phyloP scores from a whole-genome alignment of 768 basidiomycete genomes.

The Boletus rubropictus region DNA sequence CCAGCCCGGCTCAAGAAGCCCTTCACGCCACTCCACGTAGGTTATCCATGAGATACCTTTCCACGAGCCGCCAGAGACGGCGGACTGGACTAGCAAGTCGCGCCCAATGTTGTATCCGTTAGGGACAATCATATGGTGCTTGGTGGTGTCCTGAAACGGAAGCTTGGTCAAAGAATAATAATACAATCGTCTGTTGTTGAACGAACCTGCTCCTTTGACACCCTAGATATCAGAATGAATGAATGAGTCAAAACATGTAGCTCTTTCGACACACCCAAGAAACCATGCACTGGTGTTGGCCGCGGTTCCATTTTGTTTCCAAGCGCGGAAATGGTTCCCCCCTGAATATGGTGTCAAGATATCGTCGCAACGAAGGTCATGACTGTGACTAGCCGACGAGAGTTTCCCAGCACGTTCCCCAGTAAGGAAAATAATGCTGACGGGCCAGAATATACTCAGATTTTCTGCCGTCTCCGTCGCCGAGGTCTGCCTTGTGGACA shows the following conservation, averaged over 20 bases:
- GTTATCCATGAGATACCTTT: constrained; percentile 69
- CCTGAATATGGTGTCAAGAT: constrained; percentile 35
- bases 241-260: not conserved
- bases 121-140: constrained; percentile 66
- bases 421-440: constrained; percentile 71
- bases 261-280: constrained; percentile 50
- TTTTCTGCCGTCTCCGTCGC: constrained; percentile 72
- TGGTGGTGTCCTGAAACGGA: constrained; percentile 42
- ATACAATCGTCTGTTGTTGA: not conserved
- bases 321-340: constrained; percentile 86
- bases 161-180: constrained; percentile 1
- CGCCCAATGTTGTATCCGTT: constrained; percentile 82
- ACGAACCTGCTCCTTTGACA: constrained; percentile 63
- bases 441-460: constrained; percentile 67
- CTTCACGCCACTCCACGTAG: constrained; percentile 68
- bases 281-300: constrained; percentile 81
- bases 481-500: constrained; percentile 74
- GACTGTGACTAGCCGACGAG: constrained; percentile 44
- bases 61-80: constrained; percentile 55
- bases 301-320: constrained; percentile 78
- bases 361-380: not conserved
- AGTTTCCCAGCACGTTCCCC: constrained; percentile 89
- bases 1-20: constrained; percentile 61
- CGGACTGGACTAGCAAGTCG: constrained; percentile 68
- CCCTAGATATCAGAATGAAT: constrained; percentile 36